Evolutionary conservation across 2,329 filamentous ascomycete species (phyloP).

Genomic region (Ceratocystis destructans): DNA sequence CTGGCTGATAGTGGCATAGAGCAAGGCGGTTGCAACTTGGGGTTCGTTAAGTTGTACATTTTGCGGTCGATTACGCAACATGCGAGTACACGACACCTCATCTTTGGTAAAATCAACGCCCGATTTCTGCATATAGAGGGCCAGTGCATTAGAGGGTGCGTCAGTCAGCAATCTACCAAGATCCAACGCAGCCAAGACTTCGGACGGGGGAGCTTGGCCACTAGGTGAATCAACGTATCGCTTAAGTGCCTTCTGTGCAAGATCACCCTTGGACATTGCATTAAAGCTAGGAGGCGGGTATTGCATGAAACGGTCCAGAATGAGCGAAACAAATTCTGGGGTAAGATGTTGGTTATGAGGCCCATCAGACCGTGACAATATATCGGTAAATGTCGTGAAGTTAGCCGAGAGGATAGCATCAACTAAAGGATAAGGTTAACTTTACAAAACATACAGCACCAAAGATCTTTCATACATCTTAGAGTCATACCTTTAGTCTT

Average conservation of each 20-base stretch:
- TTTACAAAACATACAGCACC: slow-evolving; percentile 14
- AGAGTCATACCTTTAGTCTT: slow-evolving; percentile 63
- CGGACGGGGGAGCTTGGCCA: slow-evolving; percentile 43
- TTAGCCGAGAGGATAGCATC: slow-evolving; percentile 80
- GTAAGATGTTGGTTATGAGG: slow-evolving; percentile 52
- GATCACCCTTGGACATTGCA: slow-evolving; percentile 56
- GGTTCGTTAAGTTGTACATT: slow-evolving; percentile 58
- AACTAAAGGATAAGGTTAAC: slow-evolving; percentile 37
- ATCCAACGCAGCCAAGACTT: slow-evolving; percentile 57
- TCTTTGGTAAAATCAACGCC: slow-evolving; percentile 65
- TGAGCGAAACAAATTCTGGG: slow-evolving; percentile 57
- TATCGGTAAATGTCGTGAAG: slow-evolving; percentile 62
- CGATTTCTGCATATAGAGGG: slow-evolving; percentile 56
- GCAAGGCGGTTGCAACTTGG: slow-evolving; percentile 67
- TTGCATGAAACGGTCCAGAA: slow-evolving; percentile 76
- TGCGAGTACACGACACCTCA: slow-evolving; percentile 48
- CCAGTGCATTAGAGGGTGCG: slow-evolving; percentile 41
- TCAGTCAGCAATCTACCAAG: slow-evolving; percentile 52
- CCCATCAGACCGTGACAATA: slow-evolving; percentile 51
- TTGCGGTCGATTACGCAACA: slow-evolving; percentile 40
- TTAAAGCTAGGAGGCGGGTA: slow-evolving; percentile 78
- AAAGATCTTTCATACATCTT: slow-evolving; percentile 9
- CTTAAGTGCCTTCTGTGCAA: slow-evolving; percentile 50
- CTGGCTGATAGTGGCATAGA: slow-evolving; percentile 48
- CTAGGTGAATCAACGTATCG: slow-evolving; percentile 48